Evolutionary conservation across 306 rosid species (phyloP).

Genomic region (Vigna radiata): DNA sequence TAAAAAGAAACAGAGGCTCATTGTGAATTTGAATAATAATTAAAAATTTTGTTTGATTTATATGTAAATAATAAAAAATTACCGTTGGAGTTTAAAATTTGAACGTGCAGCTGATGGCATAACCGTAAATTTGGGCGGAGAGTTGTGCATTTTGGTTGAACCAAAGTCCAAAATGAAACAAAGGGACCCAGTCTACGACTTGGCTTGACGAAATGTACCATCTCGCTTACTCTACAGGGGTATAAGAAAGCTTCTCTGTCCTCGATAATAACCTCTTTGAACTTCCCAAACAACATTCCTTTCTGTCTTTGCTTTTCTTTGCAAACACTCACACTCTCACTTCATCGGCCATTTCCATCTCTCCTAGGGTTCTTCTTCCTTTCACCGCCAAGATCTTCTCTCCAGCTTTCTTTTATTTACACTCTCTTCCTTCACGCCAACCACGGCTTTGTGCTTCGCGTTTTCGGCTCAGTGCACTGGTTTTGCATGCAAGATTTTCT

Average conservation of each 20-base stretch:
- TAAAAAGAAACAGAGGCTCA: no score
- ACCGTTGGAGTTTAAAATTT: not conserved
- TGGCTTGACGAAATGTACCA: conserved; percentile 19
- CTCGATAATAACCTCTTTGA: not conserved
- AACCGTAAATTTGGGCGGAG: not conserved
- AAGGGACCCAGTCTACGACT: conserved; percentile 17
- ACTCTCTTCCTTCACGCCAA: conserved; percentile 18
- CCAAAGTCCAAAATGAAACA: not conserved
- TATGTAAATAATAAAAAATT: no score
- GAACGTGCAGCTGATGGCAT: not conserved
- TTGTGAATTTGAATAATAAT: no score
- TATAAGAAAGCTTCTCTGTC: not conserved
- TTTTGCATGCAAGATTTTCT: not conserved
- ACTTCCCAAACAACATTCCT: not conserved
- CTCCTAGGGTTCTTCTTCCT: conserved; percentile 55
- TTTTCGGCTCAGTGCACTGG: not conserved
- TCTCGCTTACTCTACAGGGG: not conserved
- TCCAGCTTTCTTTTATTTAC: conserved; percentile 4
- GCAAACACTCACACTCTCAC: conserved; percentile 20
- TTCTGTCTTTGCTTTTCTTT: conserved; percentile 54
- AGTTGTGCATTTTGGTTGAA: not conserved
- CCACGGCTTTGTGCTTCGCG: no score
- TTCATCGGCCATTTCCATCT: conserved; percentile 24
- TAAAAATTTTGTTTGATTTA: no score
- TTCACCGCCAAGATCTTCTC: not conserved